These are phyloP conservation scores for Zizania palustris DNA, from an alignment of 202 grass and related monocot genomes.

Conservation along the genomic window DNA sequence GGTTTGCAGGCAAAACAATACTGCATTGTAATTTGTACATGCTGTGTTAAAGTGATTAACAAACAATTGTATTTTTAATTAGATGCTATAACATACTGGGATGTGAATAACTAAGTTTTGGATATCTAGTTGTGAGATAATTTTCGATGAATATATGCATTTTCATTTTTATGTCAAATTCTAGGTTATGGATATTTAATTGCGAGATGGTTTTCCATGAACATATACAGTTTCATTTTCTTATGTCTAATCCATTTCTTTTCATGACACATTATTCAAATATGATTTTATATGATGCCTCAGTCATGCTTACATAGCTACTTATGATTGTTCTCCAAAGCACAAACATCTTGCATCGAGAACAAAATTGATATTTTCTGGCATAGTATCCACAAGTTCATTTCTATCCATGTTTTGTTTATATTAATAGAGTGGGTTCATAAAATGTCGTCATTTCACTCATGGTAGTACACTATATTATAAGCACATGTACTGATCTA, in stretches of 20 bases:
- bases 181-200: constrained; percentile 41
- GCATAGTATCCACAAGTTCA: not conserved
- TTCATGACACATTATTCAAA: not conserved
- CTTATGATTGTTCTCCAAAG: constrained; percentile 2
- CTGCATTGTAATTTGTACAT: constrained; percentile 35
- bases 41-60: constrained; percentile 52
- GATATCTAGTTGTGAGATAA: constrained; percentile 44
- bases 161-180: not conserved
- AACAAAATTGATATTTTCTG: constrained; percentile 8
- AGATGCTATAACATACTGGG: constrained; percentile 39
- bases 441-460: constrained; percentile 1
- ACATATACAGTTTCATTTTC: not conserved
- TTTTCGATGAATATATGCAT: not conserved
- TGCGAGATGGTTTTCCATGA: constrained; percentile 12
- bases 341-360: not conserved
- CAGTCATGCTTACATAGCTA: constrained; percentile 29
- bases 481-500: not conserved
- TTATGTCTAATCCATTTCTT: not conserved
- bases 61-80: constrained; percentile 45
- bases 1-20: not conserved
- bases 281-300: not conserved
- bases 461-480: not conserved
- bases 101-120: constrained; percentile 35
- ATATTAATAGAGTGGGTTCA: constrained; percentile 4
- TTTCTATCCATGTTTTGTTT: not conserved